Base-by-base conservation (phyloP, 2,329 filamentous ascomycete species). In the Emericellopsis cladophorae region DNA sequence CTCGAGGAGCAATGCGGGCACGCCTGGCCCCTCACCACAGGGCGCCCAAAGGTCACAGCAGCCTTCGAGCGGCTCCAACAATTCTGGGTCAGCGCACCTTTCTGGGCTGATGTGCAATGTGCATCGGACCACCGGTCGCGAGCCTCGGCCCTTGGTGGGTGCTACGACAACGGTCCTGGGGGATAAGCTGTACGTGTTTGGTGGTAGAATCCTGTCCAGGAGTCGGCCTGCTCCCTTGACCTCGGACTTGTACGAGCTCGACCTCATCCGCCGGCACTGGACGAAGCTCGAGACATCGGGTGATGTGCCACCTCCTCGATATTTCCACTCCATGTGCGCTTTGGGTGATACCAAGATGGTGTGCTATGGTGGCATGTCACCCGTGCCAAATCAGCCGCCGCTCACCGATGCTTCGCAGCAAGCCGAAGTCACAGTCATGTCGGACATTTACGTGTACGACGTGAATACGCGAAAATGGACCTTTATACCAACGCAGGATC, bases 291-390 rank as follows among this genome's bases (percentile, higher is more conserved):
- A 94, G 40, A 80, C 85, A 0, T 73, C 69, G 23, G 92, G 92
- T 36, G 88, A 96, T 52, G 67, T 93, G 31, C 92, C 92, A 1
- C 84, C 88, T 2, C 87, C 92, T 8, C 77, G 92, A 45, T 98
- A 98, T 58, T 98, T 98, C 49, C 92, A 98, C 66, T 96, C 88
- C 48, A 84, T 96, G 59, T 98, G 92, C 58, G 76, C 86, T 1
- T 66, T 98, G 2, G 92, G 92, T 18, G 92, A 96, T 56, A 90
- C 87, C 3, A 98, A 96, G 60, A 72, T 98, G 58, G 90, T 98
- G 4, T 96, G 90, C 61, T 98, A 96, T 60, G 92, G 92, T 43
- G 92, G 92, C 50, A 98, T 98, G 92, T 95, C 90, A 9, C 89
- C 90, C 1, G 76, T 79, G 10, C 66, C 71, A 7, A 70, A 65